Evolutionary conservation across 1,139 yeast species (phyloP), one percentile per base, ranked within the genome.

Genomic region (Magnusiomyces starmeri): DNA sequence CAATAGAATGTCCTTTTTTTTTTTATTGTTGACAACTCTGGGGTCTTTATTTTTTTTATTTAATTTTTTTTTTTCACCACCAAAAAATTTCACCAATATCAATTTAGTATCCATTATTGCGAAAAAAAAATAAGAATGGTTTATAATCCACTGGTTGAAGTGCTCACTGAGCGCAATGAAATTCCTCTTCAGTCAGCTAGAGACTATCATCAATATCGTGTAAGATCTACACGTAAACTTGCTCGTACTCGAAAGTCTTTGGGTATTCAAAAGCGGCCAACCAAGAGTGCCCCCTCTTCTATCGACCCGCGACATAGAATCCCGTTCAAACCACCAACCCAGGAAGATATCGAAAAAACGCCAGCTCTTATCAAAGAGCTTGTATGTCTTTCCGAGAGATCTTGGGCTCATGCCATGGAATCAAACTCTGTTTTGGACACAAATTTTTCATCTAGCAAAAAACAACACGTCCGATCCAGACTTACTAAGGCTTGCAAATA

Each of bases 361-460:
- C 57, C 68, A 10, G 67, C 71, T 51, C 77, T 67, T 61, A 86
- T 81, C 14, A 65, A 68, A 27, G 66, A 85, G 21, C 65, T 77
- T 24, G 70, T 85, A 32, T 69, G 76, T 25, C 73, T 76, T 10
- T 81, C 84, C 0, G 95, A 87, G 65, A 75, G 92, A 60, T 83
- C 84, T 58, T 71, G 82, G 65, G 73, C 87, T 39, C 79, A 77
- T 60, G 85, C 90, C 0, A 74, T 80, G 66, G 90, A 85, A 65
- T 74, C 82, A 53, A 79, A 78, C 57, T 71, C 76, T 22, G 67
- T 75, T 51, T 67, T 81, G 59, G 89, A 82, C 58, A 75, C 81
- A 51, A 77, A 78, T 54, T 68, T 77, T 0, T 69, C 78, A 6
- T 72, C 74, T 34, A 51, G 56, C 34, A 60, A 60, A 64, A 72